Evolutionary conservation across 2,329 filamentous ascomycete species (phyloP), one percentile per base, ranked within the genome.

Genomic region (Clarireedia paspali): DNA sequence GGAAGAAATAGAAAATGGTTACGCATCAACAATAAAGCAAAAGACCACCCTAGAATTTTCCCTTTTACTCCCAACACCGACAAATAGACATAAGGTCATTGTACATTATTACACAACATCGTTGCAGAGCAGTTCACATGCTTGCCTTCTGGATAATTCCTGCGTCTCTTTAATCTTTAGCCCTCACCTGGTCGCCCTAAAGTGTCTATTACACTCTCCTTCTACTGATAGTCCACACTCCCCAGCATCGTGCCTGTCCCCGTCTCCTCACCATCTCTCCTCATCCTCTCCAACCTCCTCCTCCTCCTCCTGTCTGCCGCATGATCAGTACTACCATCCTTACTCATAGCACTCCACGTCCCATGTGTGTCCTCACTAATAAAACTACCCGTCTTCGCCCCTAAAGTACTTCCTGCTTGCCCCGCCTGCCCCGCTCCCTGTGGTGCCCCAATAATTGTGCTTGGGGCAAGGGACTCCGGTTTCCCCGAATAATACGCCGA

Each of bases 401-500:
- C 49, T 15, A 42, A 47, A 9, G 50, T 47, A 7, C 36, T 51
- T 26, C 55, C 55, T 10, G 27, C 27, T 6, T 5, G 26, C 26
- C 26, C 26, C 1, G 27, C 30, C 47, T n/a, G 50, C 59, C 10
- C 55, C 57, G 26, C 73, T 72, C 7, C 27, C 6, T 7, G 27
- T 2, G 7, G 6, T 10, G 27, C 27, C 27, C 27, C 27, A 7
- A 30, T 10, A 30, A 30, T 30, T 10, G 27, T 30, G 27, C 27
- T 30, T 9, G 27, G 27, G 3, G 27, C 27, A 9, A 65, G 69
- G 9, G 68, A 46, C 24, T 53, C 57, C 2, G 75, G 70, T 57
- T 72, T 70, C 6, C 79, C 79, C 3, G 80, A 82, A 64, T 82
- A 84, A 63, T 85, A 84, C 7, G 80, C 79, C 46, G 80, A 82